Conservation (phyloP, 2,329 filamentous ascomycete species). For the Scedosporium aurantiacum region DNA sequence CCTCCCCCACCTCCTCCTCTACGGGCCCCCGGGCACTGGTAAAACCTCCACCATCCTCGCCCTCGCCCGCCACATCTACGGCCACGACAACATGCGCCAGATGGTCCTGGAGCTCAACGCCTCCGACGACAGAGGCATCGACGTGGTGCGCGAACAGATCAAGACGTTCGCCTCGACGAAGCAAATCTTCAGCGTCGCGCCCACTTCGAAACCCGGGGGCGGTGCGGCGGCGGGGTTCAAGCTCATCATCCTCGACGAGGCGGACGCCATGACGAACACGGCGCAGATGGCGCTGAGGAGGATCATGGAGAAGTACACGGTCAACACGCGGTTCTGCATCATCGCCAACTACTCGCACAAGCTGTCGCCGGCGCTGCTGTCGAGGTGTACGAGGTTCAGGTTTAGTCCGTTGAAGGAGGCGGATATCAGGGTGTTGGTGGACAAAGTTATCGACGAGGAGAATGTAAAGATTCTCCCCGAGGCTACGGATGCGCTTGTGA, state of each 20-base stretch:
- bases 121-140: slow-evolving; percentile 93
- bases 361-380: slow-evolving; percentile 82
- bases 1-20: slow-evolving; percentile 89
- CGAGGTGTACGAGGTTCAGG: slow-evolving; percentile 85
- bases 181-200: slow-evolving; percentile 71
- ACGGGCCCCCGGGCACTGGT: slow-evolving; percentile 90
- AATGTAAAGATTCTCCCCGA: slow-evolving; percentile 70
- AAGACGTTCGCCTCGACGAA: slow-evolving; percentile 98
- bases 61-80: slow-evolving; percentile 87
- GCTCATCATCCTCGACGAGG: slow-evolving; percentile 94
- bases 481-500: slow-evolving; percentile 74
- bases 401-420: slow-evolving; percentile 86
- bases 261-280: slow-evolving; percentile 98
- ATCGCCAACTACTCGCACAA: slow-evolving; percentile 99
- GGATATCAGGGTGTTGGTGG: slow-evolving; percentile 77
- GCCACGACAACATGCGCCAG: slow-evolving; percentile 81
- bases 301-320: slow-evolving; percentile 99
- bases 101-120: slow-evolving; percentile 98
- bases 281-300: slow-evolving; percentile 93
- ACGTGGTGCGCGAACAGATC: slow-evolving; percentile 96
- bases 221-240: slow-evolving; percentile 62
- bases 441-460: slow-evolving; percentile 83
- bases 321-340: slow-evolving; percentile 94
- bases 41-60: slow-evolving; percentile 96
- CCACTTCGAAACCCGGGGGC: slow-evolving; percentile 22